phyloP scores from a whole-genome alignment of 2,329 filamentous ascomycete species.

The Conoideocrella luteorostrata region DNA sequence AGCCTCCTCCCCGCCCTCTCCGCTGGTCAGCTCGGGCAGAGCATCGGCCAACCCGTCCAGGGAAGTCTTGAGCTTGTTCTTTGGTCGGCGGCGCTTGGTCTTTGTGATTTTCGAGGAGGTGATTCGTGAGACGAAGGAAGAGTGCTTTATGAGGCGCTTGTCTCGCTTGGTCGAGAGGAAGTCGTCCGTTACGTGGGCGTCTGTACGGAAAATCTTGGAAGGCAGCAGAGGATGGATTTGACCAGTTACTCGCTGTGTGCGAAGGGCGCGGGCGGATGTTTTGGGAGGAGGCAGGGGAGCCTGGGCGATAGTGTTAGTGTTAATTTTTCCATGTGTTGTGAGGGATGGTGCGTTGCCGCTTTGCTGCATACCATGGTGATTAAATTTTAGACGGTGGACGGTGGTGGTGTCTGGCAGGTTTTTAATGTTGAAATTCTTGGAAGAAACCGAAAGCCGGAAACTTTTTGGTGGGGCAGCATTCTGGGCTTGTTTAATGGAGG shows the following conservation, averaged over 20 bases:
- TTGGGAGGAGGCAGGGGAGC: slow-evolving; percentile 30
- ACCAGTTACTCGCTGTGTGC: slow-evolving; percentile 43
- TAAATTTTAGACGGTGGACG: too few species aligned
- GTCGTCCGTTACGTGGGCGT: slow-evolving; percentile 43
- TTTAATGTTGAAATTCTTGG: too few species aligned
- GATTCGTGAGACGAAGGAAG: slow-evolving; percentile 70
- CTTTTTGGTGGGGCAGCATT: slow-evolving; percentile 1
- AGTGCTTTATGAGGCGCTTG: slow-evolving; percentile 77
- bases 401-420: too few species aligned
- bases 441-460: not conserved
- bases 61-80: slow-evolving; percentile 71
- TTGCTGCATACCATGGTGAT: not conserved
- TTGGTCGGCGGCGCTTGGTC: slow-evolving; percentile 45
- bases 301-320: slow-evolving; percentile 10
- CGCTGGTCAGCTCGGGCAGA: slow-evolving; percentile 55
- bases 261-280: slow-evolving; percentile 51
- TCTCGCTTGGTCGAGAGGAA: slow-evolving; percentile 74
- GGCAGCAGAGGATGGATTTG: slow-evolving; percentile 44
- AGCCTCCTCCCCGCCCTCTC: slow-evolving; percentile 38
- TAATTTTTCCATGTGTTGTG: too few species aligned
- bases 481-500: not conserved
- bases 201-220: slow-evolving; percentile 44
- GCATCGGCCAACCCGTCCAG: slow-evolving; percentile 74
- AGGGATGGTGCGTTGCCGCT: too few species aligned
- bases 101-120: slow-evolving; percentile 42